Evolutionary conservation across 768 basidiomycete genomes (phyloP).

Genomic region (Tulasnella sp.): DNA sequence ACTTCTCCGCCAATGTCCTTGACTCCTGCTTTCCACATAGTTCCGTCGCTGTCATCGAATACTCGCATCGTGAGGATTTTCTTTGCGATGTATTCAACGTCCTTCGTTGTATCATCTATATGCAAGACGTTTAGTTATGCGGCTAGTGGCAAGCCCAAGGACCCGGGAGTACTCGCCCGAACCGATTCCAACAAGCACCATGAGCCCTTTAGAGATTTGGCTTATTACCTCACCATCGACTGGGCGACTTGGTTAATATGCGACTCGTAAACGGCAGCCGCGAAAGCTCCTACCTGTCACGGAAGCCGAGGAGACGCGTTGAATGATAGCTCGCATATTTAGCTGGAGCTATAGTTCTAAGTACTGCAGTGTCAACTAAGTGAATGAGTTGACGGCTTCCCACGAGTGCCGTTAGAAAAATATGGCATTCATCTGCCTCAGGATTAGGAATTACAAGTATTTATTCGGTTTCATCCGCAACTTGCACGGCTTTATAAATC

Average conservation of each 20-base stretch:
- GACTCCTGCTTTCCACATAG: slow-evolving; percentile 84
- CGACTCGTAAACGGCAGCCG: background rate
- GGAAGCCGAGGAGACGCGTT: slow-evolving; percentile 79
- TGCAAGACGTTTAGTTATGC: slow-evolving; percentile 19
- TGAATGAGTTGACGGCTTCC: slow-evolving; percentile 1
- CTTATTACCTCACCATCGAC: slow-evolving; percentile 79
- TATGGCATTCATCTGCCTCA: background rate
- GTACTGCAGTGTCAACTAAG: background rate
- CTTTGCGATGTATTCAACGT: slow-evolving; percentile 67
- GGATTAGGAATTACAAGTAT: background rate
- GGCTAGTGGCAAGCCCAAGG: slow-evolving; percentile 6
- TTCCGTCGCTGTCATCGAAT: slow-evolving; percentile 57
- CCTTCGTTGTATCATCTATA: slow-evolving; percentile 75
- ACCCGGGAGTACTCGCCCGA: slow-evolving; percentile 49
- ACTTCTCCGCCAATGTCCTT: slow-evolving; percentile 87
- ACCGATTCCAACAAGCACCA: slow-evolving; percentile 89
- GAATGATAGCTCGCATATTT: slow-evolving; percentile 78
- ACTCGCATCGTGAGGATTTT: slow-evolving; percentile 78
- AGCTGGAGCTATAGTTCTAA: background rate
- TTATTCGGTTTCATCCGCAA: slow-evolving; percentile 29
- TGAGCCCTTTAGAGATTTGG: slow-evolving; percentile 74
- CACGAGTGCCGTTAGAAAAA: background rate
- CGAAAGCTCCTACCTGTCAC: slow-evolving; percentile 55
- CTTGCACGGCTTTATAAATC: slow-evolving; percentile 68
- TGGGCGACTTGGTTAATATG: slow-evolving; percentile 35